These are phyloP conservation scores for Podila horticola DNA, from an alignment of 192 early-diverging fungal genomes.

Conservation along the genomic window DNA sequence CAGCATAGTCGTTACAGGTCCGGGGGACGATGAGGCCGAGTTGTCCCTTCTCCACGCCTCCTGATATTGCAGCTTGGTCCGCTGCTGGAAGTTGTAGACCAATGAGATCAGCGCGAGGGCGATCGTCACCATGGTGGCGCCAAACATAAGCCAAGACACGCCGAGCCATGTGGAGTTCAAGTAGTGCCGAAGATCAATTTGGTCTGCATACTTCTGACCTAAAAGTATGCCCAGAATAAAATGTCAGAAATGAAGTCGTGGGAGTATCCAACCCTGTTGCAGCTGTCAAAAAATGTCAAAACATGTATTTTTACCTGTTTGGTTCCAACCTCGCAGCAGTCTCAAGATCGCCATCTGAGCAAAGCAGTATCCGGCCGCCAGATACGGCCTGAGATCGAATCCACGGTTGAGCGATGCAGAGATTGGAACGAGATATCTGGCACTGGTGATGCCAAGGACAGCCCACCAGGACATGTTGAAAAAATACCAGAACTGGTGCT, in stretches of 20 bases:
- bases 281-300: background rate
- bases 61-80: background rate
- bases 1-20: background rate
- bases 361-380: conserved; percentile 17
- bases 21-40: background rate
- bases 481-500: conserved; percentile 81
- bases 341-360: conserved; percentile 54
- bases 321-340: conserved; percentile 56
- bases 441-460: conserved; percentile 54
- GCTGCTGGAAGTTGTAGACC: background rate
- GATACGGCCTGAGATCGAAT: background rate
- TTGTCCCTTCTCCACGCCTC: background rate
- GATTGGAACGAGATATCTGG: conserved; percentile 16
- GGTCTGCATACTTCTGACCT: conserved; percentile 61
- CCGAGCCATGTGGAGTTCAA: conserved; percentile 38
- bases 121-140: conserved; percentile 5
- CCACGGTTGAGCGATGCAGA: background rate
- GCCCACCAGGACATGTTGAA: conserved; percentile 71
- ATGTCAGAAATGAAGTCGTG: background rate
- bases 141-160: conserved; percentile 50
- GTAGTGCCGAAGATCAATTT: conserved; percentile 55
- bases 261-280: too few species aligned
- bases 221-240: background rate
- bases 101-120: conserved; percentile 6
- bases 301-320: conserved; percentile 44